These are phyloP conservation scores for Wickerhamomyces mucosus DNA, from an alignment of 805 yeast genomes.

Conservation along the genomic window DNA sequence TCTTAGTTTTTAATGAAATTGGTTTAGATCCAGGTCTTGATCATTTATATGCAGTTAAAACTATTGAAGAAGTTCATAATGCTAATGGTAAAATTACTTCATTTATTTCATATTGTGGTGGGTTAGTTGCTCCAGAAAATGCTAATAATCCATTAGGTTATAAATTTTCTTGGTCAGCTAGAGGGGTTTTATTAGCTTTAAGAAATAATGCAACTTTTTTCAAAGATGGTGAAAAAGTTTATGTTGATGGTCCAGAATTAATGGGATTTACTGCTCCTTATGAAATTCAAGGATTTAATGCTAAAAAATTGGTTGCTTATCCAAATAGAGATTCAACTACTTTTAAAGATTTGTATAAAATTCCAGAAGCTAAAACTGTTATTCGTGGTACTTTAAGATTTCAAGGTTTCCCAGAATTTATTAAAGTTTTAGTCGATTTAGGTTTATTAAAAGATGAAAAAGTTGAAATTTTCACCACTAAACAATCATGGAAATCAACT, in stretches of 20 bases:
- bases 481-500: constrained; percentile 84
- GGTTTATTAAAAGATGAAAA: constrained; percentile 83
- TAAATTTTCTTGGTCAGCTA: constrained; percentile 98
- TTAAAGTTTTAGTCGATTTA: constrained; percentile 88
- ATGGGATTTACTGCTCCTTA: constrained; percentile 95
- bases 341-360: constrained; percentile 82
- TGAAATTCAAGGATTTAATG: constrained; percentile 88
- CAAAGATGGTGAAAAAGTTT: constrained; percentile 74
- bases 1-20: constrained; percentile 96
- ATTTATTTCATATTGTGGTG: constrained; percentile 96
- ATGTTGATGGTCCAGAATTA: constrained; percentile 78
- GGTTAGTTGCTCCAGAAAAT: constrained; percentile 95
- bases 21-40: constrained; percentile 99
- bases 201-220: constrained; percentile 89
- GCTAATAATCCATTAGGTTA: constrained; percentile 98
- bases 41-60: constrained; percentile 96
- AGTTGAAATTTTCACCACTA: constrained; percentile 44
- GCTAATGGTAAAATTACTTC: constrained; percentile 88
- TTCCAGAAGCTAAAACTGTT: constrained; percentile 96
- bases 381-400: constrained; percentile 95
- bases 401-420: constrained; percentile 98
- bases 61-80: constrained; percentile 92
- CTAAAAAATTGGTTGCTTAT: constrained; percentile 62
- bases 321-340: constrained; percentile 98
- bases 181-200: constrained; percentile 94